Conservation (phyloP, 1,284 basidiomycete genomes). For the Dichomitus squalens region DNA sequence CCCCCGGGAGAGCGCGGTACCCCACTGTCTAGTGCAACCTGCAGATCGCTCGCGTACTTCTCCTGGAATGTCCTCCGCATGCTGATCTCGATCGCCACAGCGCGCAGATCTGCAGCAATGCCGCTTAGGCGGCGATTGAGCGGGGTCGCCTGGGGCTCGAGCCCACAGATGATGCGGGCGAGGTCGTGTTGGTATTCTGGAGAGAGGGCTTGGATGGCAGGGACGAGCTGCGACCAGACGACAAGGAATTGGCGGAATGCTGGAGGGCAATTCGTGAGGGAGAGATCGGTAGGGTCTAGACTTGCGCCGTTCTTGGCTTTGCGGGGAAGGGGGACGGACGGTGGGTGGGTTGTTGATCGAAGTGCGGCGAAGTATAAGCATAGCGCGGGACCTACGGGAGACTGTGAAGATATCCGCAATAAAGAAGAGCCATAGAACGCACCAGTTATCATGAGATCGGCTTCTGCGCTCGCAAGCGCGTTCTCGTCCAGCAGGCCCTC, state of each 20-base stretch:
- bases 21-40: constrained; percentile 73
- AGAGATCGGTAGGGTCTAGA: constrained; percentile 46
- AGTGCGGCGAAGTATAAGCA: constrained; percentile 73
- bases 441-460: constrained; percentile 83
- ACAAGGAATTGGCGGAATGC: constrained; percentile 67
- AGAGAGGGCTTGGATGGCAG: constrained; percentile 60
- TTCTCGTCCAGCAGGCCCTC: constrained; percentile 73
- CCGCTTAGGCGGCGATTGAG: constrained; percentile 47
- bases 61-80: constrained; percentile 82
- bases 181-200: constrained; percentile 78
- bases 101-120: constrained; percentile 73
- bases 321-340: constrained; percentile 60
- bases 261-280: constrained; percentile 56
- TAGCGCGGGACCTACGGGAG: constrained; percentile 55
- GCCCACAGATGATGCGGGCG: constrained; percentile 73
- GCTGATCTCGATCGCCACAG: constrained; percentile 79
- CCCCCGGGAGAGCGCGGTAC: constrained; percentile 23
- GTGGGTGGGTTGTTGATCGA: constrained; percentile 60
- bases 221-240: constrained; percentile 71
- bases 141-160: constrained; percentile 48
- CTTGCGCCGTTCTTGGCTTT: constrained; percentile 31
- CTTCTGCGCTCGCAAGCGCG: constrained; percentile 71
- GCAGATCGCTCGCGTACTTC: constrained; percentile 69
- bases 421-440: constrained; percentile 23
- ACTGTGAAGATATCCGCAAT: not conserved